Conservation (phyloP, 352 stramenopile species). For the Phytophthora colocasiae region DNA sequence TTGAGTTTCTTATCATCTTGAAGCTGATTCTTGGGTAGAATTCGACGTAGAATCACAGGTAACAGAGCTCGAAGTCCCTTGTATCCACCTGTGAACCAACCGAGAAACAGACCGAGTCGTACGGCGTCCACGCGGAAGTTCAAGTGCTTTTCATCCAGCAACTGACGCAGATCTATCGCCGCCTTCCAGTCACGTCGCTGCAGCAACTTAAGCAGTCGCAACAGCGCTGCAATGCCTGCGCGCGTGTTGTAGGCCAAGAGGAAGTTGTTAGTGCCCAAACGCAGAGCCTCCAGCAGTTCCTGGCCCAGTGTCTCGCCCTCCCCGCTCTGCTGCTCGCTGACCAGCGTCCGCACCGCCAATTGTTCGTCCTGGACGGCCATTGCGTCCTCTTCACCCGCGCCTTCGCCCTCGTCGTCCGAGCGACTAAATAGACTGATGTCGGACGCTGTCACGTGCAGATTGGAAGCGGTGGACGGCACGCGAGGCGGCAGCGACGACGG, state of each 20-base stretch:
- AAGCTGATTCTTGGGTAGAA: constrained; percentile 29
- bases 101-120: constrained; percentile 86
- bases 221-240: constrained; percentile 73
- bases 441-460: constrained; percentile 45
- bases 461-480: constrained; percentile 34
- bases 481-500: constrained; percentile 28
- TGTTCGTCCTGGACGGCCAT: constrained; percentile 21
- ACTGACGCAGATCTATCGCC: constrained; percentile 57
- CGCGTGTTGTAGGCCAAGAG: constrained; percentile 89
- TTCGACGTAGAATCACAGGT: constrained; percentile 48
- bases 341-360: constrained; percentile 30
- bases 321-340: constrained; percentile 31
- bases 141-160: constrained; percentile 82
- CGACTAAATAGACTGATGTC: constrained; percentile 52
- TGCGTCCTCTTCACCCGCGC: constrained; percentile 14
- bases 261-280: constrained; percentile 85
- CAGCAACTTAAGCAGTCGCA: constrained; percentile 76
- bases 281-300: constrained; percentile 75
- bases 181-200: constrained; percentile 61
- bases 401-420: constrained; percentile 36
- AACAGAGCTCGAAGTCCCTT: constrained; percentile 62
- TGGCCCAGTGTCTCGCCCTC: constrained; percentile 48
- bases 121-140: constrained; percentile 86
- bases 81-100: constrained; percentile 87
- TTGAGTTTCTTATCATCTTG: constrained; percentile 42